Evolutionary conservation across 495 filamentous ascomycete genomes (phyloP).

Genomic region (Neurospora sp.): DNA sequence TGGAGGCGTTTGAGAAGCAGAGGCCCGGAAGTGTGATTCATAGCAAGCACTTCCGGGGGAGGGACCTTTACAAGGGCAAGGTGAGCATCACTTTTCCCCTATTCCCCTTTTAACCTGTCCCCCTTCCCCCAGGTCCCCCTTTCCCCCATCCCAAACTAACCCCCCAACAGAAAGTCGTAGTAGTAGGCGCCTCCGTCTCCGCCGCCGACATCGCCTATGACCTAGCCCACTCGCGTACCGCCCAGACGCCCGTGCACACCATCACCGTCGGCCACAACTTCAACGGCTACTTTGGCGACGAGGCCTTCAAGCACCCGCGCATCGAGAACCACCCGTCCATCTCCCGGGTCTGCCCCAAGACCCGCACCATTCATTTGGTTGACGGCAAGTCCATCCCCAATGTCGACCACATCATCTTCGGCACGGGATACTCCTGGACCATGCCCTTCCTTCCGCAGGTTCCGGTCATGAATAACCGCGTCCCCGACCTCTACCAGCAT

Average conservation of each 20-base stretch:
- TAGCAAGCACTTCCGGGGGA: slow-evolving; percentile 54
- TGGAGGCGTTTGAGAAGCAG: slow-evolving; percentile 27
- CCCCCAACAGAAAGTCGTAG: slow-evolving; percentile 37
- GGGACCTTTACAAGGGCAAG: slow-evolving; percentile 46
- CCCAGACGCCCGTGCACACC: slow-evolving; percentile 20
- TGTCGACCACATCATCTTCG: slow-evolving; percentile 49
- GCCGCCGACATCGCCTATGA: slow-evolving; percentile 68
- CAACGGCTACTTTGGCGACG: slow-evolving; percentile 42
- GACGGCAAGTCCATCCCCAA: slow-evolving; percentile 37
- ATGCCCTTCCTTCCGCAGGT: slow-evolving; percentile 44
- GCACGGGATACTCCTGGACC: slow-evolving; percentile 47
- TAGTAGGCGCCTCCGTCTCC: slow-evolving; percentile 63
- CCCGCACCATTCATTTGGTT: slow-evolving; percentile 35
- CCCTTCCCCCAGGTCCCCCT: too few relatives aligned
- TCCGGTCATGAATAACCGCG: slow-evolving; percentile 39
- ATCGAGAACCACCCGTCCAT: slow-evolving; percentile 36
- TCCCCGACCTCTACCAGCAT: slow-evolving; percentile 47
- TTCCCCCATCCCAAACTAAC: not conserved
- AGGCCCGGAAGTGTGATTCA: slow-evolving; percentile 48
- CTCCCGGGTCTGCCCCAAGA: slow-evolving; percentile 23
- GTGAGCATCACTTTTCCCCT: slow-evolving; percentile 3
- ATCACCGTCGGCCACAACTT: slow-evolving; percentile 27
- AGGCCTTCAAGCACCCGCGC: slow-evolving; percentile 41
- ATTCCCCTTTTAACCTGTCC: too few relatives aligned
- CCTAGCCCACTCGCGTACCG: slow-evolving; percentile 32